Percentiles rank a stretch among this genome's conserved stretches.
These are phyloP conservation scores for Chenopodium formosanum DNA, from an alignment of 148 eudicot genomes.

Conservation along the genomic window DNA sequence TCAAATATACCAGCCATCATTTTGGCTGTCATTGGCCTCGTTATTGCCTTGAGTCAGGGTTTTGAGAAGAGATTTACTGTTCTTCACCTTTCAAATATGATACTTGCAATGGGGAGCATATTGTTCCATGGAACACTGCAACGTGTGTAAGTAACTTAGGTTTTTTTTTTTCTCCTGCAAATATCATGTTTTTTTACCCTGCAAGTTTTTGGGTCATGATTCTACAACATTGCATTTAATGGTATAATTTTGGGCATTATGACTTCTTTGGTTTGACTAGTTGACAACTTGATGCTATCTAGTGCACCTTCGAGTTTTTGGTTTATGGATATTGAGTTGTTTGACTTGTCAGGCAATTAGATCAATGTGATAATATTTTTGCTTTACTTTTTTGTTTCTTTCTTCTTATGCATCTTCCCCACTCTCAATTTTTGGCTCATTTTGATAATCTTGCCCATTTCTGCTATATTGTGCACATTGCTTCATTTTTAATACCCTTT, in stretches of 20 bases:
- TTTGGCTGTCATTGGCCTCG: constrained; percentile 54
- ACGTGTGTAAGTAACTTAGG: constrained; percentile 41
- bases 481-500: neutral
- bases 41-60: constrained; percentile 49
- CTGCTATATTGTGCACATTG: neutral
- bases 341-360: neutral
- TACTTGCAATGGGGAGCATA: constrained; percentile 55
- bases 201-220: neutral
- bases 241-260: neutral
- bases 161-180: neutral
- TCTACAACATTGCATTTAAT: neutral
- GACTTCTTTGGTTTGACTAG: neutral
- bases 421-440: too few relatives aligned
- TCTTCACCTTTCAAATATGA: constrained; percentile 61
- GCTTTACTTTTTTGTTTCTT: too few relatives aligned
- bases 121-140: constrained; percentile 59
- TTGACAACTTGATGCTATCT: neutral
- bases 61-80: constrained; percentile 65
- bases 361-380: neutral
- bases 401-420: too few relatives aligned
- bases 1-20: constrained; percentile 54
- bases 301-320: neutral
- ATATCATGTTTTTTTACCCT: neutral
- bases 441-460: neutral
- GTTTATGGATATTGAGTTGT: neutral